Evolutionary conservation across 106 monocot species (phyloP).

Genomic region (Iris macrosiphon): DNA sequence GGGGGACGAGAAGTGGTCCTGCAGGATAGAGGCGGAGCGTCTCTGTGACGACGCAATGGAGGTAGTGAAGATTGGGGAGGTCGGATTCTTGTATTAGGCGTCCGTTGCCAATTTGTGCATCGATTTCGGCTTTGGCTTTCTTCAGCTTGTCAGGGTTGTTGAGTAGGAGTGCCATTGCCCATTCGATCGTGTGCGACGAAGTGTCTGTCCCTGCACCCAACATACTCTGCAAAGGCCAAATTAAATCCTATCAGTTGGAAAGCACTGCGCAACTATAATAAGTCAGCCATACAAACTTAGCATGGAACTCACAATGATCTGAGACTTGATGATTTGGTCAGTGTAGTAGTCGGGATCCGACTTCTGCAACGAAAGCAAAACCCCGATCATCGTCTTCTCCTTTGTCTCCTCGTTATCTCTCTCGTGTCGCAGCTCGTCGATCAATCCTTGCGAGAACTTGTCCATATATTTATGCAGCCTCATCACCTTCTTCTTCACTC

Average conservation of each 20-base stretch:
- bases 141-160: slow-evolving; percentile 20
- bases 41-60: slow-evolving; percentile 18
- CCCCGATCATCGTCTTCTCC: slow-evolving; percentile 18
- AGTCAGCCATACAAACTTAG: too few relatives aligned
- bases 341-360: slow-evolving; percentile 16
- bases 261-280: too few relatives aligned
- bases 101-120: background rate
- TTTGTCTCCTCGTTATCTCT: too few relatives aligned
- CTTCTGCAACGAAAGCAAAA: slow-evolving; percentile 25
- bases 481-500: slow-evolving; percentile 13
- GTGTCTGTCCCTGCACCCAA: slow-evolving; percentile 21
- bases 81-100: slow-evolving; percentile 17
- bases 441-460: slow-evolving; percentile 17
- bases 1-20: slow-evolving; percentile 18
- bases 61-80: slow-evolving; percentile 23
- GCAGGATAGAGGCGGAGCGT: slow-evolving; percentile 25
- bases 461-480: slow-evolving; percentile 11
- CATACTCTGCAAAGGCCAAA: too few relatives aligned
- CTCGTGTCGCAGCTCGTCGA: slow-evolving; percentile 9
- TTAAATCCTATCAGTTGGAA: too few relatives aligned
- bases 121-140: slow-evolving; percentile 17
- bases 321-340: slow-evolving; percentile 26
- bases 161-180: slow-evolving; percentile 34
- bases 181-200: slow-evolving; percentile 15
- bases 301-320: slow-evolving; percentile 10